phyloP scores from a whole-genome alignment of 257 asterid species.

The Solanum raphanifolium region DNA sequence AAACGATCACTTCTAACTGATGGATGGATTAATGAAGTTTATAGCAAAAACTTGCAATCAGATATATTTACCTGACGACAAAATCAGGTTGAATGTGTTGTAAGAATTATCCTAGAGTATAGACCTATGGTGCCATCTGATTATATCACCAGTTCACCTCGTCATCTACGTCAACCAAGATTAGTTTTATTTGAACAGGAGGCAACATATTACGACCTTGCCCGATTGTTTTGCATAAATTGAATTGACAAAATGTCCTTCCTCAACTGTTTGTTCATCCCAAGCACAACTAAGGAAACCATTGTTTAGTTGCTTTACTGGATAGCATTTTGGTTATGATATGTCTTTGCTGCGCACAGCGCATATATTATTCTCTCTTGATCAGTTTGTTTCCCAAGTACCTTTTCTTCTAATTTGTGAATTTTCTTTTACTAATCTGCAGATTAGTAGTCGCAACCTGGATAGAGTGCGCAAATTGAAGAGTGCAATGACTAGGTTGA shows the following conservation, averaged over 20 bases:
- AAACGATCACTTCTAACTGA: neutral
- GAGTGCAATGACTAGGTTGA: slow-evolving; percentile 83
- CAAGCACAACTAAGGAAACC: neutral
- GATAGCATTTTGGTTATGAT: neutral
- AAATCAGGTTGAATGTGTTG: neutral
- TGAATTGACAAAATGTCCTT: neutral
- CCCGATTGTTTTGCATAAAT: neutral
- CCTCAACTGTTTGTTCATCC: neutral
- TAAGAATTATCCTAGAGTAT: neutral
- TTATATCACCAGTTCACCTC: neutral
- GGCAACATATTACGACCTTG: neutral
- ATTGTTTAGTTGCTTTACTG: neutral
- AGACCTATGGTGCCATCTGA: neutral
- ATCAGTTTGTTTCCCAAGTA: neutral
- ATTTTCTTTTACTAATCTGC: slow-evolving; percentile 5
- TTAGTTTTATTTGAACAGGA: neutral
- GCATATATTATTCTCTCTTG: neutral
- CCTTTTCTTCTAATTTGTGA: neutral
- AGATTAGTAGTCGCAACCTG: slow-evolving; percentile 76
- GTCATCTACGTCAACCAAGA: neutral
- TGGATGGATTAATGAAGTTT: neutral
- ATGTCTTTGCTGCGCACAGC: neutral
- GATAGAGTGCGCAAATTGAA: slow-evolving; percentile 83
- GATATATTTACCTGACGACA: neutral
- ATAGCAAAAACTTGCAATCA: neutral